These are phyloP conservation scores for Mortierella sp. DNA, from an alignment of 371 early-diverging fungal genomes.

Conservation along the genomic window DNA sequence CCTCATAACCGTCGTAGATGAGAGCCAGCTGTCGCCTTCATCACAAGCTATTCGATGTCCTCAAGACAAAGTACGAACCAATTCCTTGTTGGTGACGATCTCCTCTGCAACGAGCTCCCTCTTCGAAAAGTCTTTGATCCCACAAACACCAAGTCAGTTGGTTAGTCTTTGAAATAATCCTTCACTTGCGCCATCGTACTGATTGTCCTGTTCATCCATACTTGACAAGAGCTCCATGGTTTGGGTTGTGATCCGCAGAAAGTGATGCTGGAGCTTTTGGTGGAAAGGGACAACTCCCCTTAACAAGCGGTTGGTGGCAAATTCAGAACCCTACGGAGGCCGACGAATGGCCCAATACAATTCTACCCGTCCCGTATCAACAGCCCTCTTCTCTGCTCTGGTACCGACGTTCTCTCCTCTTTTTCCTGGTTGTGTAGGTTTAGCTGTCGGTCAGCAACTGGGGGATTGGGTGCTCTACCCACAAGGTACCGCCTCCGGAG, in stretches of 20 bases:
- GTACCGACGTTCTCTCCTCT: too few relatives aligned
- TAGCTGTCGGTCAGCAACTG: too few relatives aligned
- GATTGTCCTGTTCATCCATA: neutral
- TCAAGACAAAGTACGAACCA: constrained; percentile 50
- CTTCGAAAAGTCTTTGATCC: constrained; percentile 55
- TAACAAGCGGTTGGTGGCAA: neutral
- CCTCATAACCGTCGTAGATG: neutral
- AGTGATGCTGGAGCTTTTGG: neutral
- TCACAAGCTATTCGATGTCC: too few relatives aligned
- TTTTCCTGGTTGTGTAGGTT: too few relatives aligned
- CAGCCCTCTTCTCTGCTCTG: too few relatives aligned
- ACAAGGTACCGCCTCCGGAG: too few relatives aligned
- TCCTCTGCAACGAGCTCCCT: constrained; percentile 71
- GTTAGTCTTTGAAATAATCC: neutral
- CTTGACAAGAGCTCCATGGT: constrained; percentile 24
- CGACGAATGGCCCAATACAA: too few relatives aligned
- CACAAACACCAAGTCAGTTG: constrained; percentile 13
- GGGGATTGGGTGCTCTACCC: too few relatives aligned
- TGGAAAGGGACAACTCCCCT: neutral
- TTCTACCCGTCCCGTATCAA: too few relatives aligned
- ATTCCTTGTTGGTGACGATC: constrained; percentile 67
- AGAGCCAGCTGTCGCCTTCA: too few relatives aligned
- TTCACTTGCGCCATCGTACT: neutral
- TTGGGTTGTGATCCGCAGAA: neutral
- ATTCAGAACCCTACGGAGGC: too few relatives aligned